Conservation (phyloP, 2,329 filamentous ascomycete genomes). For the Arthrobotrys musiformis region DNA sequence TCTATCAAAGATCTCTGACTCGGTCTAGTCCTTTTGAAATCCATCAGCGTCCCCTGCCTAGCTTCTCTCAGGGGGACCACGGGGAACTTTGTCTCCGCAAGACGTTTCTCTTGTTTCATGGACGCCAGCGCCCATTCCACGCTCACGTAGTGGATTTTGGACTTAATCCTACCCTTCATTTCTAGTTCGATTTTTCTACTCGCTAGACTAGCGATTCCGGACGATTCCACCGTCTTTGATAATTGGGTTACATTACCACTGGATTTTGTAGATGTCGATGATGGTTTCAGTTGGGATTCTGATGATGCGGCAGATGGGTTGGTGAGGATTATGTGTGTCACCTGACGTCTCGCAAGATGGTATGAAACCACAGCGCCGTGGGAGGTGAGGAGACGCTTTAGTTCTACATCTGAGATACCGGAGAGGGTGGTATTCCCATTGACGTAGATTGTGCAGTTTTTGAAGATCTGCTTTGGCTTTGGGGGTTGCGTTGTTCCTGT, state of each 20-base stretch:
- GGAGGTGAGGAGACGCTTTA: conserved; percentile 79
- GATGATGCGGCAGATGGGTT: conserved; percentile 31
- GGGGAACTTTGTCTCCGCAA: conserved; percentile 72
- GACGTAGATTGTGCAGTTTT: conserved; percentile 79
- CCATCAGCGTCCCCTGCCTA: conserved; percentile 54
- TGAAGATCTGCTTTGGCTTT: conserved; percentile 69
- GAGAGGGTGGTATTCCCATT: conserved; percentile 84
- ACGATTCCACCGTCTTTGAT: conserved; percentile 50
- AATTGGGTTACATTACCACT: conserved; percentile 2
- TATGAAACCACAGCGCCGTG: conserved; percentile 79
- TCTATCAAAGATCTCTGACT: conserved; percentile 32
- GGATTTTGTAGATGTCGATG: not conserved
- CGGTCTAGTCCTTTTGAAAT: conserved; percentile 34
- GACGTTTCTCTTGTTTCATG: conserved; percentile 76
- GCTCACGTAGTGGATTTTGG: conserved; percentile 51
- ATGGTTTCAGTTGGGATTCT: conserved; percentile 2
- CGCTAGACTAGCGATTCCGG: conserved; percentile 32
- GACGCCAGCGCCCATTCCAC: conserved; percentile 77
- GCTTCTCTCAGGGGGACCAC: conserved; percentile 54
- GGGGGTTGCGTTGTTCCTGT: conserved; percentile 34
- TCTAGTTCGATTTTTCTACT: conserved; percentile 44
- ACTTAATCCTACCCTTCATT: conserved; percentile 48
- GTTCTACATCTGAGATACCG: conserved; percentile 81
- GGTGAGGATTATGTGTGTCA: conserved; percentile 86
- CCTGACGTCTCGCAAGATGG: conserved; percentile 75